phyloP scores from a whole-genome alignment of 768 basidiomycete genomes.

The Lentinula lateritia region DNA sequence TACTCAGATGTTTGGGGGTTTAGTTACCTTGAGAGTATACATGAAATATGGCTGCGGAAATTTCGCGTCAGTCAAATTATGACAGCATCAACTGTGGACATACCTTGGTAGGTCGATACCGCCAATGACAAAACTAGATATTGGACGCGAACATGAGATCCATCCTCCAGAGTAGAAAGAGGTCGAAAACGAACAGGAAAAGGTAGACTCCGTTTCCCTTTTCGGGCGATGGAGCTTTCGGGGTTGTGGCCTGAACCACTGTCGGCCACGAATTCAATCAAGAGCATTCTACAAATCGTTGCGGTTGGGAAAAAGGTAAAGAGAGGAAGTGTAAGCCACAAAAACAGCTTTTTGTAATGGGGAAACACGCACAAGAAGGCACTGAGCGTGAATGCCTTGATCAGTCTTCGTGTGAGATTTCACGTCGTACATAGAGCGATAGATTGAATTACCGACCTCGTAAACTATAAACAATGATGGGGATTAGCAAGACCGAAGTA shows the following conservation, averaged over 20 bases:
- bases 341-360: background rate
- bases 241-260: constrained; percentile 62
- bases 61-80: background rate
- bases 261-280: constrained; percentile 80
- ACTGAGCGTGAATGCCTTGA: constrained; percentile 72
- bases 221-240: constrained; percentile 64
- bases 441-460: constrained; percentile 39
- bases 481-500: constrained; percentile 17
- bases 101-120: constrained; percentile 79
- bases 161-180: background rate
- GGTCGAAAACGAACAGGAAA: constrained; percentile 40
- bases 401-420: background rate
- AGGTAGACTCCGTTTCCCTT: constrained; percentile 74
- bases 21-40: constrained; percentile 71
- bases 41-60: constrained; percentile 74
- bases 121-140: constrained; percentile 70
- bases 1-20: background rate
- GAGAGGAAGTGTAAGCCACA: background rate
- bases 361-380: constrained; percentile 68
- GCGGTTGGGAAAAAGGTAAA: background rate
- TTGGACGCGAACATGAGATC: background rate
- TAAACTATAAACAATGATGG: constrained; percentile 39
- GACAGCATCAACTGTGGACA: background rate
- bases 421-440: no score
- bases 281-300: constrained; percentile 47